Evolutionary conservation across 345 rosid genomes (phyloP).

Genomic region (Anastatica hierochuntica): DNA sequence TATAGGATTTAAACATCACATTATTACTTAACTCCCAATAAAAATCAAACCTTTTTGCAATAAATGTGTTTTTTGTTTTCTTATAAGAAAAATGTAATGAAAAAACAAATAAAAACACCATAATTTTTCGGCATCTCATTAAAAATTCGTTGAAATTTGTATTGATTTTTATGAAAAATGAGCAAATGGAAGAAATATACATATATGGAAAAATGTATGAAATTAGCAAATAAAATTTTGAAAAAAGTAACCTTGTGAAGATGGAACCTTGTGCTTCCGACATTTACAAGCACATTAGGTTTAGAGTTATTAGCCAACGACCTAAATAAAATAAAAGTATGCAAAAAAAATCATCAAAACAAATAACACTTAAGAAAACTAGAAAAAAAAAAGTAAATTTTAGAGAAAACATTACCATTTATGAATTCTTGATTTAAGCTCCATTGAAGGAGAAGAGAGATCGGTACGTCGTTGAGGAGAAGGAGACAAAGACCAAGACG

Average conservation of each 20-base stretch:
- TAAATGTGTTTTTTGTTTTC: neutral
- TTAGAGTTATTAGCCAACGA: slow-evolving; percentile 36
- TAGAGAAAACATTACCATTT: slow-evolving; percentile 37
- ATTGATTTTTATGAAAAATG: neutral
- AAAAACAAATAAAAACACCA: neutral
- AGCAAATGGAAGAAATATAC: neutral
- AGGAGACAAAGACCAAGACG: slow-evolving; percentile 23
- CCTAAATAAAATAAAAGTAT: slow-evolving; percentile 26
- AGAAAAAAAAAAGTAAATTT: neutral
- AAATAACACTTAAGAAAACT: neutral
- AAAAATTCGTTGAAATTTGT: neutral
- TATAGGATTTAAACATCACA: slow-evolving; percentile 21
- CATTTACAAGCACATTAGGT: slow-evolving; percentile 51
- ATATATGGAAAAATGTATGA: neutral
- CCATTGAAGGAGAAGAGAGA: slow-evolving; percentile 27
- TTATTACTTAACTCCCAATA: neutral
- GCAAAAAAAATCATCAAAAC: neutral
- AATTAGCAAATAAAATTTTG: neutral
- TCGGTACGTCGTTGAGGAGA: neutral
- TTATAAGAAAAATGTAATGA: neutral
- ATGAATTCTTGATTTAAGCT: slow-evolving; percentile 43
- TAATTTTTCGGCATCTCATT: neutral
- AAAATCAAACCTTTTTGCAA: slow-evolving; percentile 9
- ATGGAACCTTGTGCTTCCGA: slow-evolving; percentile 52
- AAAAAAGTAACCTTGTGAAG: slow-evolving; percentile 57